These are phyloP conservation scores for Auriculariales sp. DNA, from an alignment of 768 basidiomycete genomes.

Conservation along the genomic window DNA sequence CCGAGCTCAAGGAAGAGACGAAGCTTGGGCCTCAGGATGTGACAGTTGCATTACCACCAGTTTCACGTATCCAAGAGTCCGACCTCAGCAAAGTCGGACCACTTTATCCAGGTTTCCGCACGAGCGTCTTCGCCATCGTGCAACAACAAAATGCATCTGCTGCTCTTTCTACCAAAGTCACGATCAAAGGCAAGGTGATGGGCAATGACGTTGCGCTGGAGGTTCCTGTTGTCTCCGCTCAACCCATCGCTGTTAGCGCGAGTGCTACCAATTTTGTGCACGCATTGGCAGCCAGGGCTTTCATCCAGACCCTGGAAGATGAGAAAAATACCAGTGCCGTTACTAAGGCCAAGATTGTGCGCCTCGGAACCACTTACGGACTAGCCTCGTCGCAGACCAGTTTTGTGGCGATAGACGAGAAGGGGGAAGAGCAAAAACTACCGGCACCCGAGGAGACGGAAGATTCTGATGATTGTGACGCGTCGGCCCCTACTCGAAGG, in stretches of 20 bases:
- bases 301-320: slow-evolving; percentile 39
- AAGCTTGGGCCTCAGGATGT: neutral
- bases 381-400: slow-evolving; percentile 39
- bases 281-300: slow-evolving; percentile 34
- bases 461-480: neutral
- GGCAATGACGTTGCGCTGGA: slow-evolving; percentile 7
- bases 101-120: slow-evolving; percentile 7
- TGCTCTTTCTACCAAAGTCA: neutral
- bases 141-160: neutral
- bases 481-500: no score
- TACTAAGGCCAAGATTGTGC: slow-evolving; percentile 27
- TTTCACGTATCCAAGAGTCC: slow-evolving; percentile 7
- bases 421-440: no score
- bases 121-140: slow-evolving; percentile 9
- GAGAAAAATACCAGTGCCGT: neutral
- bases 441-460: no score
- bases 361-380: slow-evolving; percentile 36
- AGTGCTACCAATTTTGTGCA: slow-evolving; percentile 21
- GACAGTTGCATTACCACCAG: slow-evolving; percentile 6
- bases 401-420: slow-evolving; percentile 36
- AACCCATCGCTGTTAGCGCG: neutral
- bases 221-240: slow-evolving; percentile 5
- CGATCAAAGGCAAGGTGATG: slow-evolving; percentile 4
- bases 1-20: neutral
- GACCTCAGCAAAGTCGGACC: neutral